phyloP scores from a whole-genome alignment of 805 yeast species.

The Alloascoidea hylecoeti region DNA sequence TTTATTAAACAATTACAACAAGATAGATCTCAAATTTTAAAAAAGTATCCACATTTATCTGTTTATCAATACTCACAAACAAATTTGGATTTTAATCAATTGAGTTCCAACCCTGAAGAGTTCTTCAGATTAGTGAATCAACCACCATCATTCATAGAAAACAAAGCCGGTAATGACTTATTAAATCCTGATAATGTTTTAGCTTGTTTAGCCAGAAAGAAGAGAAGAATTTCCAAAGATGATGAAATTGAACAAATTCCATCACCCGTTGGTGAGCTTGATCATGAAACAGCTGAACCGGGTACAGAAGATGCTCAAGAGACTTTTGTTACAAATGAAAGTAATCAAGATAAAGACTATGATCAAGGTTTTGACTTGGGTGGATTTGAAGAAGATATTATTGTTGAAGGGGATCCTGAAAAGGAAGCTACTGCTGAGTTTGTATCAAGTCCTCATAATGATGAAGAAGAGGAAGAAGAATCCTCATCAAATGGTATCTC shows the following conservation, averaged over 20 bases:
- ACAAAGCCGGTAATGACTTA: neutral
- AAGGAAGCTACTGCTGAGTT: conserved; percentile 6
- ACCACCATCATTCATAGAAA: neutral
- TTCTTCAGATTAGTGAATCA: neutral
- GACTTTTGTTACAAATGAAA: conserved; percentile 3
- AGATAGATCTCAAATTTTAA: conserved; percentile 11
- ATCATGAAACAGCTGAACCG: conserved; percentile 3
- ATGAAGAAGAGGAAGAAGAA: conserved; percentile 5
- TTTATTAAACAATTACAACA: conserved; percentile 18
- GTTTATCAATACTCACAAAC: conserved; percentile 4
- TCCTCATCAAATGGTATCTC: conserved; percentile 18
- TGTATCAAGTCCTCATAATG: conserved; percentile 1
- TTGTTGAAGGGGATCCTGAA: conserved; percentile 4
- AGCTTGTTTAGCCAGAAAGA: neutral
- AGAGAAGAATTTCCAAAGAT: conserved; percentile 5
- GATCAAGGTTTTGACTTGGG: conserved; percentile 5
- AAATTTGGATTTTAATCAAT: neutral
- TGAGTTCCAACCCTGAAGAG: conserved; percentile 1
- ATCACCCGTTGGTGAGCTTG: neutral
- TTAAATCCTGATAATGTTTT: neutral
- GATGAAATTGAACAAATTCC: conserved; percentile 3
- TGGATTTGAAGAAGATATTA: conserved; percentile 6
- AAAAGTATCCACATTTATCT: conserved; percentile 8
- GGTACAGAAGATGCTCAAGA: conserved; percentile 3
- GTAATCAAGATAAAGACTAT: conserved; percentile 4